phyloP scores from a whole-genome alignment of 768 basidiomycete genomes.

The Phaeotremella fagi region DNA sequence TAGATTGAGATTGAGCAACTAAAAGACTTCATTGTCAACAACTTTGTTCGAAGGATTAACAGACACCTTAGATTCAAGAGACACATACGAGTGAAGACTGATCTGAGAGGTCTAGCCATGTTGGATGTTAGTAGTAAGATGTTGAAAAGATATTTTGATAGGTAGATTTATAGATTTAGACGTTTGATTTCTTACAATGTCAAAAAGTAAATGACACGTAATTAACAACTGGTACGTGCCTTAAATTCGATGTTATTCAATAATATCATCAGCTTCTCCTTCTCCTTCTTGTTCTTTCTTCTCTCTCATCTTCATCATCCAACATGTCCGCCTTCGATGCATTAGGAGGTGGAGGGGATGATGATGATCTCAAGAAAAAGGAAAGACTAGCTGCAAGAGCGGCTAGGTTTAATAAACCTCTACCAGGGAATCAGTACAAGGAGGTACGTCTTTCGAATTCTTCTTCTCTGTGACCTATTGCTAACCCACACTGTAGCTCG shows the following conservation, averaged over 20 bases:
- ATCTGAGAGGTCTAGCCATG: constrained; percentile 18
- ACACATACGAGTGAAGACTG: constrained; percentile 11
- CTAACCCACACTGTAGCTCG: constrained; percentile 39
- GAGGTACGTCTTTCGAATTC: constrained; percentile 32
- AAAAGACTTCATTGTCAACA: too few species aligned
- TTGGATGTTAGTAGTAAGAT: too few species aligned
- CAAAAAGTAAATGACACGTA: neutral
- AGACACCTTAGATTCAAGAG: too few species aligned
- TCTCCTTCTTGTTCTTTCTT: too few species aligned
- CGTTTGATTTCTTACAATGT: too few species aligned
- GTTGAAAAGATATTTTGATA: too few species aligned
- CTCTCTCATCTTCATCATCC: neutral
- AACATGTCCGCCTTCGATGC: constrained; percentile 14
- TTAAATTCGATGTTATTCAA: too few species aligned
- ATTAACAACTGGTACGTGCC: neutral
- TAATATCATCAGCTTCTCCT: too few species aligned
- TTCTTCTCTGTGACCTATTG: neutral
- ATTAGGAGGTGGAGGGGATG: constrained; percentile 26
- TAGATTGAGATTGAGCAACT: constrained; percentile 17
- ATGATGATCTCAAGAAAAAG: constrained; percentile 27
- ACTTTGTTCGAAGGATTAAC: too few species aligned
- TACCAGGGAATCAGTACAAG: constrained; percentile 50
- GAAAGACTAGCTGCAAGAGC: constrained; percentile 35
- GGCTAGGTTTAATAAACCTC: constrained; percentile 48
- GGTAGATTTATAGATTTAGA: too few species aligned